phyloP scores from a whole-genome alignment of 257 asterid genomes.

The Lavandula angustifolia region DNA sequence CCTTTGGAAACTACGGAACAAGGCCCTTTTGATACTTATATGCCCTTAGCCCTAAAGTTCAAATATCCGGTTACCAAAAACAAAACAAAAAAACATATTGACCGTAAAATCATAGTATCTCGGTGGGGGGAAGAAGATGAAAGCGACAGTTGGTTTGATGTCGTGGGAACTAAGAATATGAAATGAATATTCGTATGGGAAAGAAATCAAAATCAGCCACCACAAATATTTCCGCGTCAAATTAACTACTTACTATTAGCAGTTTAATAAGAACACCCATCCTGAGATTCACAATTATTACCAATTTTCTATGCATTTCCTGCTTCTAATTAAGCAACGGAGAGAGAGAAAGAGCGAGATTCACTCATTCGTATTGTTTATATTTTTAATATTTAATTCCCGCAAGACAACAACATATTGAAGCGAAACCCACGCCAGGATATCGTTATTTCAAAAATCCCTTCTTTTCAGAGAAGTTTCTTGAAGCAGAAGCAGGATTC shows the following conservation, averaged over 20 bases:
- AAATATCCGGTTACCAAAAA: too few relatives aligned
- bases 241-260: constrained; percentile 24
- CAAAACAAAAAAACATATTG: too few relatives aligned
- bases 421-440: constrained; percentile 35
- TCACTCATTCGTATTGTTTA: too few relatives aligned
- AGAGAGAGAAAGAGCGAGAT: neutral
- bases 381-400: too few relatives aligned
- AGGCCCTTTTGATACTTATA: too few relatives aligned
- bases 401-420: neutral
- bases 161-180: neutral
- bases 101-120: too few relatives aligned
- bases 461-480: constrained; percentile 15
- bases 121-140: neutral
- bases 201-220: constrained; percentile 3
- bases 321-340: constrained; percentile 7
- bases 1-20: too few relatives aligned
- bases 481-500: constrained; percentile 9
- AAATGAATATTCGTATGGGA: constrained; percentile 13
- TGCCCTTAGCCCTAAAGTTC: too few relatives aligned
- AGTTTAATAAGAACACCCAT: constrained; percentile 11
- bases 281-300: constrained; percentile 11
- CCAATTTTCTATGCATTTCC: constrained; percentile 21
- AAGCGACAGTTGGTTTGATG: neutral
- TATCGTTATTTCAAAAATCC: constrained; percentile 9
- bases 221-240: constrained; percentile 13